Base-by-base conservation (phyloP, 352 stramenopile species). In the Globisporangium apiculatum region DNA sequence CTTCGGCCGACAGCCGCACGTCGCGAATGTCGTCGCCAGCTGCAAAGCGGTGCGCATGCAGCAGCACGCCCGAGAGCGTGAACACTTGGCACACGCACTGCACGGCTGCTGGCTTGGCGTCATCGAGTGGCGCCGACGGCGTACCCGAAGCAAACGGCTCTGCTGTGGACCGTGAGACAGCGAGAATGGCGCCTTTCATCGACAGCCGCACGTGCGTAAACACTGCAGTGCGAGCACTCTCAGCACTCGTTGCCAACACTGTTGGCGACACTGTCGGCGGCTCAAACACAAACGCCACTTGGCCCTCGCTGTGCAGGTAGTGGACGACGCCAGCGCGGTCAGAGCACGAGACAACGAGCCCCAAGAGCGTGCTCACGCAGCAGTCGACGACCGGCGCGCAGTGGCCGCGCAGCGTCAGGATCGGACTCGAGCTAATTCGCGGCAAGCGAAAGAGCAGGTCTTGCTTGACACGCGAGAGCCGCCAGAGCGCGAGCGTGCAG, bases 381-480 rank as follows among this genome's bases (percentile, higher is more conserved):
- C 83, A 94, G 53, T 91, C 76, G 1, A 81, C 58, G 5, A 95
- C 51, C 0, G 68, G 40, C 9, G 51, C 59, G 31, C 67, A 65
- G 48, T 94, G 78, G 0, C 86, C 86, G 51, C 83, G 82, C 1
- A 93, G 56, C 4, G 85, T 56, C 55, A 89, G 63, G 5, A 95
- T 62, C 3, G 86, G 83, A 51, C 68, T 68, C 5, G 83, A 75
- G 5, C 79, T 91, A 7, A 94, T 69, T 1, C 83, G 76, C 4
- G 86, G 86, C 4, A 85, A 65, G 4, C 77, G 86, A 47, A 90
- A 89, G 1, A 91, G 76, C 61, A 88, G 54, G 48, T 91, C 76
- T 0, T 75, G 79, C 48, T 91, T 91, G 11, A 89, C 64, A 4
- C 81, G 69, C 10, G 80, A 89, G 6, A 95, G 67, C 1, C 80